A percentile compares a stretch with the other conserved stretches of the same genome.
phyloP scores from a whole-genome alignment of 2,329 filamentous ascomycete genomes.

The Cladosporium sphaerospermum region DNA sequence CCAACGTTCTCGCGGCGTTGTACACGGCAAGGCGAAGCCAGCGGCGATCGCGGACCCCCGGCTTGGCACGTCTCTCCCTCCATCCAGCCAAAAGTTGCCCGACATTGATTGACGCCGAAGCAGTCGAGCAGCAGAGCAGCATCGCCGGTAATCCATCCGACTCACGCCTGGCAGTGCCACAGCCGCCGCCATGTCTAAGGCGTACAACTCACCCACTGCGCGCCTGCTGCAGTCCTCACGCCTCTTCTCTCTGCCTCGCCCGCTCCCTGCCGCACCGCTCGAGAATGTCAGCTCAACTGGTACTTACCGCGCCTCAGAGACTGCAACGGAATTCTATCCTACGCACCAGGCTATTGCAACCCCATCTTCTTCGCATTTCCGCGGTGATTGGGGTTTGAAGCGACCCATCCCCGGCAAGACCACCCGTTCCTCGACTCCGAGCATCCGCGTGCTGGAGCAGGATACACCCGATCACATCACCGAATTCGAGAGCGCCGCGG shows the following conservation, averaged over 20 bases:
- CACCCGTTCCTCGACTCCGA: conserved; percentile 62
- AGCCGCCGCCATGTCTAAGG: conserved; percentile 29
- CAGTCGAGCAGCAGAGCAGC: neutral
- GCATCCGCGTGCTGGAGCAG: conserved; percentile 69
- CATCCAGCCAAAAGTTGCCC: neutral
- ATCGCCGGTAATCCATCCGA: neutral
- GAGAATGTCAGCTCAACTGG: conserved; percentile 41
- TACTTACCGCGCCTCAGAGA: conserved; percentile 53
- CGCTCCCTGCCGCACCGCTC: conserved; percentile 57
- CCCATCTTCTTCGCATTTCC: conserved; percentile 61
- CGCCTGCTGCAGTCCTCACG: conserved; percentile 77
- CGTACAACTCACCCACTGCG: conserved; percentile 51
- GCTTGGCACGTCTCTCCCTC: neutral
- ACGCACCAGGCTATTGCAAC: conserved; percentile 77
- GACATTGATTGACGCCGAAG: neutral
- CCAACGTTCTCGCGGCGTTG: neutral
- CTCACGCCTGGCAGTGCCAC: neutral
- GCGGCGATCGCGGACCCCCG: neutral
- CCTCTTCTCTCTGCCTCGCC: conserved; percentile 77
- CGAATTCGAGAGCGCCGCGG: conserved; percentile 76
- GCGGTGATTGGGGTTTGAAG: conserved; percentile 92
- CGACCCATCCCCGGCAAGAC: conserved; percentile 70
- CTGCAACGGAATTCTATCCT: conserved; percentile 71
- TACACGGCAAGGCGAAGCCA: neutral
- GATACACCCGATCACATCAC: conserved; percentile 85